Conservation (phyloP, 1,284 basidiomycete genomes). For the Pseudozyma pruni region DNA sequence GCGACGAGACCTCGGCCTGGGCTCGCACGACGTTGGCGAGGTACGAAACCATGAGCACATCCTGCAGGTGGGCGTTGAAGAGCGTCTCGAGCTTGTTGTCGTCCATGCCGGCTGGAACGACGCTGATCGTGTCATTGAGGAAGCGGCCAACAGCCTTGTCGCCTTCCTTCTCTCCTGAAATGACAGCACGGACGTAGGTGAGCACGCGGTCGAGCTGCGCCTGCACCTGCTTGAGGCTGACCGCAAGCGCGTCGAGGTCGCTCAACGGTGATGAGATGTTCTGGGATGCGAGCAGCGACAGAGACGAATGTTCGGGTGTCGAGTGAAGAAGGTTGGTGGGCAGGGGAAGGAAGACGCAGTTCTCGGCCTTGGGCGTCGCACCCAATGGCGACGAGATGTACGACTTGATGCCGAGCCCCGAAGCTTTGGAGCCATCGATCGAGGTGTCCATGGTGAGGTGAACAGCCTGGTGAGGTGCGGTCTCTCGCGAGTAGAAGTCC, state of each 20-base stretch:
- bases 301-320: conserved; percentile 68
- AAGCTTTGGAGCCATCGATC: conserved; percentile 66
- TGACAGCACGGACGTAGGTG: conserved; percentile 84
- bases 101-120: conserved; percentile 59
- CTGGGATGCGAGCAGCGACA: conserved; percentile 79
- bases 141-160: conserved; percentile 90
- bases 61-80: conserved; percentile 72
- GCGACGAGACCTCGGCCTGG: conserved; percentile 90
- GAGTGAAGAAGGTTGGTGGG: conserved; percentile 56
- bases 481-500: conserved; percentile 96
- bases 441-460: conserved; percentile 93
- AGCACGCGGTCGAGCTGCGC: conserved; percentile 86
- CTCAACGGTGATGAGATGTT: conserved; percentile 51
- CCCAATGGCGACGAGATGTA: conserved; percentile 79
- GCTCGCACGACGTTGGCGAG: conserved; percentile 91
- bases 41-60: conserved; percentile 93
- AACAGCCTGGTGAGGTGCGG: conserved; percentile 85
- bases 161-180: conserved; percentile 81
- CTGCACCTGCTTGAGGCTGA: conserved; percentile 77
- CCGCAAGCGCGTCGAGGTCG: conserved; percentile 73
- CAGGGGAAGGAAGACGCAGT: conserved; percentile 65
- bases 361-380: conserved; percentile 61
- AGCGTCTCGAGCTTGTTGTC: conserved; percentile 60
- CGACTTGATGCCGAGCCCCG: conserved; percentile 76
- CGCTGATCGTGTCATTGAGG: conserved; percentile 80